Percentiles rank a stretch among this genome's conserved stretches.
These are phyloP conservation scores for Phytophthora aleatoria DNA, from an alignment of 352 stramenopile genomes.

Conservation along the genomic window DNA sequence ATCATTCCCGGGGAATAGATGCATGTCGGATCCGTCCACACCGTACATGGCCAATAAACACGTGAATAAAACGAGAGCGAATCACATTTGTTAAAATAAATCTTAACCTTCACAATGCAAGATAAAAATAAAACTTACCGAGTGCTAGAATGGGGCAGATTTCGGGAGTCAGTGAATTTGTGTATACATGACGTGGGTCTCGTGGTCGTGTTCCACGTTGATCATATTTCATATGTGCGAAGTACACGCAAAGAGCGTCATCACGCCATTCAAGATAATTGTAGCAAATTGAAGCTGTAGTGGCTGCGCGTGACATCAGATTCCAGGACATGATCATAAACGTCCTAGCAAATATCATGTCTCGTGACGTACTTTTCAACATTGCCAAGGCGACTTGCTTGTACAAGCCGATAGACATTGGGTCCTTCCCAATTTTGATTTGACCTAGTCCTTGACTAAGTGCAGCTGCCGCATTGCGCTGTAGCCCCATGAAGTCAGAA, in stretches of 20 bases:
- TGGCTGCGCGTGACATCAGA: constrained; percentile 18
- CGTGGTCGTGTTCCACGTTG: constrained; percentile 19
- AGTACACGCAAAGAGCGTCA: constrained; percentile 41
- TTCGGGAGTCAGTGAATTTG: constrained; percentile 31
- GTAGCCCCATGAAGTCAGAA: too few species aligned
- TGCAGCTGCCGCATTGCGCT: too few species aligned
- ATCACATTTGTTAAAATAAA: not conserved
- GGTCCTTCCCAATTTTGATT: not conserved
- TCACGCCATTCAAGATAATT: constrained; percentile 31
- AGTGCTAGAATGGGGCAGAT: constrained; percentile 39
- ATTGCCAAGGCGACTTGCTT: constrained; percentile 3
- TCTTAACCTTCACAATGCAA: not conserved
- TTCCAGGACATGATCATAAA: constrained; percentile 11
- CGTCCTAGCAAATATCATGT: constrained; percentile 28
- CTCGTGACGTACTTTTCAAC: not conserved
- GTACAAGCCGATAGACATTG: constrained; percentile 16
- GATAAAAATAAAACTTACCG: constrained; percentile 7
- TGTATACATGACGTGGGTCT: constrained; percentile 40
- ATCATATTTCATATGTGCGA: constrained; percentile 2
- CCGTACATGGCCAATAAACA: not conserved
- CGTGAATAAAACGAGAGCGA: not conserved
- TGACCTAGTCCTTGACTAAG: too few species aligned
- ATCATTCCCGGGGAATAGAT: not conserved
- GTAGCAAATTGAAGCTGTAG: constrained; percentile 23
- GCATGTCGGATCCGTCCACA: not conserved